Conservation (phyloP, 192 early-diverging fungal genomes). For the Phycomyces blakesleeanus region DNA sequence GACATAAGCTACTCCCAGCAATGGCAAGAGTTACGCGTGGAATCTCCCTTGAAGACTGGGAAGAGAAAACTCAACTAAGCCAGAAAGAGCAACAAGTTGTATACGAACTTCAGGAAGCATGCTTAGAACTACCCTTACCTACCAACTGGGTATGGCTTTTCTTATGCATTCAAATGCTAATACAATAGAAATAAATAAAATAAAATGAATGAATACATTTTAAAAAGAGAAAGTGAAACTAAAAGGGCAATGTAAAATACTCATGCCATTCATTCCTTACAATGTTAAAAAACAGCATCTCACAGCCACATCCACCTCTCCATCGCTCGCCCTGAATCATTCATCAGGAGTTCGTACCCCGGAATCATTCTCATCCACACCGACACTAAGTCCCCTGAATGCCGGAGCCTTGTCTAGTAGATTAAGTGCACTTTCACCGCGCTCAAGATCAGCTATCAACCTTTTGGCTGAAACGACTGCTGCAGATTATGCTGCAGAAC, state of each 20-base stretch:
- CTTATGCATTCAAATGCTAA: neutral
- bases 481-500: constrained; percentile 18
- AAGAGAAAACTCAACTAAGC: constrained; percentile 46
- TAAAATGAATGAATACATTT: no score
- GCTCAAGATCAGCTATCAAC: constrained; percentile 33
- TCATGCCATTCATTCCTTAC: no score
- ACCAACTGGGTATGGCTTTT: constrained; percentile 25
- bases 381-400: constrained; percentile 15
- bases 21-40: constrained; percentile 20
- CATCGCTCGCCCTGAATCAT: constrained; percentile 3
- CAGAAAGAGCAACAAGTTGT: constrained; percentile 51
- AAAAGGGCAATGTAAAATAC: no score
- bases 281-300: neutral
- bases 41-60: constrained; percentile 52
- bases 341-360: constrained; percentile 18
- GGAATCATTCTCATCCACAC: constrained; percentile 6
- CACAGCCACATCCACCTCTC: constrained; percentile 6
- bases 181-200: neutral
- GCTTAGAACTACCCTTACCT: constrained; percentile 55
- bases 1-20: neutral
- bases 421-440: constrained; percentile 12
- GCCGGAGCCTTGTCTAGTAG: constrained; percentile 5
- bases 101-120: constrained; percentile 55
- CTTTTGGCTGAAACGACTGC: constrained; percentile 27
- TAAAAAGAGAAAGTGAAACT: no score